phyloP scores from a whole-genome alignment of 768 basidiomycete genomes.

The Auricularia sp. region DNA sequence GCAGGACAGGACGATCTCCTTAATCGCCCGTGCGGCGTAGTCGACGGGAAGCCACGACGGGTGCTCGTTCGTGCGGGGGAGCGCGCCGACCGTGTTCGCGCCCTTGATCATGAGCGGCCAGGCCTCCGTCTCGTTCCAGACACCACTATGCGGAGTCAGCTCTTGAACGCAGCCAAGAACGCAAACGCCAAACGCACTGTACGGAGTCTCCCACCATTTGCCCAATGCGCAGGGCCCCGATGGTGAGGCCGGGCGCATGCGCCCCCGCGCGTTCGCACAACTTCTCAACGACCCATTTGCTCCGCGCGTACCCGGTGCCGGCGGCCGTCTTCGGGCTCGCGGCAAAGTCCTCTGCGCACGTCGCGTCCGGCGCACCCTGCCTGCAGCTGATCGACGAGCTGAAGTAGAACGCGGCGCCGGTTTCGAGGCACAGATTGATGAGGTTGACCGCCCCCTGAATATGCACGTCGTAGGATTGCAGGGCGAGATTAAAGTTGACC shows the following conservation, averaged over 20 bases:
- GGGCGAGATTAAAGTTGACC: constrained; percentile 42
- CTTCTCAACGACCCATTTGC: constrained; percentile 49
- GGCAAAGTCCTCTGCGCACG: constrained; percentile 26
- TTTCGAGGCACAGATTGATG: constrained; percentile 37
- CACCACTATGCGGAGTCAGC: constrained; percentile 21
- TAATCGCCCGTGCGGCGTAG: constrained; percentile 37
- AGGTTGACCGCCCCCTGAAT: constrained; percentile 41
- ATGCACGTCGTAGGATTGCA: constrained; percentile 38
- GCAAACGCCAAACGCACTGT: constrained; percentile 16
- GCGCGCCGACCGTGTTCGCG: constrained; percentile 29
- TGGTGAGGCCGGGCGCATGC: constrained; percentile 17
- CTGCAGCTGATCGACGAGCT: constrained; percentile 37
- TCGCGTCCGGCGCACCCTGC: constrained; percentile 24
- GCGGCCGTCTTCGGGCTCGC: constrained; percentile 24
- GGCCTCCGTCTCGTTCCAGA: constrained; percentile 45
- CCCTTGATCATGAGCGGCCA: constrained; percentile 37
- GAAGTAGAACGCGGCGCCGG: constrained; percentile 40
- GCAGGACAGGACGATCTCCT: constrained; percentile 29
- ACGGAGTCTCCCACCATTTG: constrained; percentile 45
- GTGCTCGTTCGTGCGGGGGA: constrained; percentile 21
- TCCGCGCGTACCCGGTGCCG: constrained; percentile 29
- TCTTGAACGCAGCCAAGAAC: background rate
- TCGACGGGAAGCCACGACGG: constrained; percentile 47
- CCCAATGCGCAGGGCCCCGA: constrained; percentile 38
- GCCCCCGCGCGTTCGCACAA: constrained; percentile 33